phyloP scores from a whole-genome alignment of 75 land plant genomes.

The Ceratopteris richardii region DNA sequence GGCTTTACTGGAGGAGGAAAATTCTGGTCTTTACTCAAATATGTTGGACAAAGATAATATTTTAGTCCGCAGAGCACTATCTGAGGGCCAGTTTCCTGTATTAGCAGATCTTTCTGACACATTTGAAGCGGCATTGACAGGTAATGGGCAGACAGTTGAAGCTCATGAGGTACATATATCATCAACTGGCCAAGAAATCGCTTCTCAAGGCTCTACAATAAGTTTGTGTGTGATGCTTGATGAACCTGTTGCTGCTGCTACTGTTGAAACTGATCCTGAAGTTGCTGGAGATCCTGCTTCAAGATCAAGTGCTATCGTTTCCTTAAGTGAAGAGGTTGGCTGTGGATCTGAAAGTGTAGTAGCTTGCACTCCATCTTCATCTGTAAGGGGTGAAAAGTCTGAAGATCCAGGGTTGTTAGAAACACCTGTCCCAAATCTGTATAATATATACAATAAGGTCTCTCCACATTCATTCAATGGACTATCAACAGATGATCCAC shows the following conservation, averaged over 20 bases:
- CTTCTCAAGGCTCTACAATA: constrained; percentile 1
- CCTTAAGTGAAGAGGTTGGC: constrained; percentile 16
- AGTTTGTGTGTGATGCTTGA: neutral
- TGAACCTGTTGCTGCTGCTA: neutral
- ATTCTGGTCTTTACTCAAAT: too few relatives aligned
- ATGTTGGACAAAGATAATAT: constrained; percentile 13
- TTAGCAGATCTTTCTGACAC: constrained; percentile 48
- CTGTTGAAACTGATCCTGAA: neutral
- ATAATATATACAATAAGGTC: constrained; percentile 34
- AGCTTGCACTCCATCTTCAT: constrained; percentile 7
- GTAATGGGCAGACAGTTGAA: constrained; percentile 31
- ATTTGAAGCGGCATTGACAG: constrained; percentile 71
- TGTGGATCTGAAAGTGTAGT: neutral
- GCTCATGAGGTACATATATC: constrained; percentile 15
- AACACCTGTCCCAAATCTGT: constrained; percentile 41
- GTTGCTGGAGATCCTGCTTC: constrained; percentile 6
- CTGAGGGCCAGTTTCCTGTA: constrained; percentile 43
- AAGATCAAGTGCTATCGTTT: constrained; percentile 26
- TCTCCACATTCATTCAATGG: constrained; percentile 4
- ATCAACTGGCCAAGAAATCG: constrained; percentile 21
- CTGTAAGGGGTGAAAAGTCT: constrained; percentile 20
- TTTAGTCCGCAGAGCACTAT: constrained; percentile 29
- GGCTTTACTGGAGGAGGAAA: too few relatives aligned
- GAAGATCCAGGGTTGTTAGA: constrained; percentile 34
- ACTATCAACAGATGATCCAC: constrained; percentile 15